phyloP scores from a whole-genome alignment of 768 basidiomycete genomes.

The Gautieria morchelliformis region DNA sequence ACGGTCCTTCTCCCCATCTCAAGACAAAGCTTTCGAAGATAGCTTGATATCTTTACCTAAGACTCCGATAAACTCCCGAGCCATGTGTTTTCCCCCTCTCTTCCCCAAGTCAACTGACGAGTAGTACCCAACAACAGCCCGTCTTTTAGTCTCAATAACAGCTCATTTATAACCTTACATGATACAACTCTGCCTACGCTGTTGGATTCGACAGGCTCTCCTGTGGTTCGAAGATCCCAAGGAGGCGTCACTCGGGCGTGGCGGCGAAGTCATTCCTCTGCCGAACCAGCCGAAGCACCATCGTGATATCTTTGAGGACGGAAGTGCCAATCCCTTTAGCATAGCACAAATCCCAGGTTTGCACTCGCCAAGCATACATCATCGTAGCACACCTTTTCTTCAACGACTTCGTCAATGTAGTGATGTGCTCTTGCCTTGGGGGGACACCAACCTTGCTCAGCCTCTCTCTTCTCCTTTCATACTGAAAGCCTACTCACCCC shows the following conservation, averaged over 20 bases:
- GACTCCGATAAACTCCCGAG: not conserved
- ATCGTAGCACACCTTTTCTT: not conserved
- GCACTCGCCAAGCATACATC: not conserved
- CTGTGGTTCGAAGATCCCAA: constrained; percentile 4
- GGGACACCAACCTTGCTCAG: not conserved
- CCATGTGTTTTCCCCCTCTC: not conserved
- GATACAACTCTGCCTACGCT: not conserved
- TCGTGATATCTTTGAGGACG: not conserved
- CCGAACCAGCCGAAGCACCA: not conserved
- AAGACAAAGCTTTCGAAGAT: not conserved
- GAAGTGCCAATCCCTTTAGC: not conserved
- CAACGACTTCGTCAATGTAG: not conserved
- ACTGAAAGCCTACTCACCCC: not conserved
- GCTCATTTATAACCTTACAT: not conserved
- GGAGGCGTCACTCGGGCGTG: constrained; percentile 1
- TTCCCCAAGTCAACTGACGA: not conserved
- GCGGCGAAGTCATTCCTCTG: not conserved
- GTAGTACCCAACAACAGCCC: not conserved
- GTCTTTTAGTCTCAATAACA: not conserved
- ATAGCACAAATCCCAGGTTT: not conserved
- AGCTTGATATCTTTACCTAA: not conserved
- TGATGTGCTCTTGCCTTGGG: not conserved
- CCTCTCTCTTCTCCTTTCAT: not conserved
- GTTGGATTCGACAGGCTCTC: not conserved
- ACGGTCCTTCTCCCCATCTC: not conserved